These are phyloP conservation scores for Carex cristatella DNA, from an alignment of 176 grass and related monocot genomes.

Conservation along the genomic window DNA sequence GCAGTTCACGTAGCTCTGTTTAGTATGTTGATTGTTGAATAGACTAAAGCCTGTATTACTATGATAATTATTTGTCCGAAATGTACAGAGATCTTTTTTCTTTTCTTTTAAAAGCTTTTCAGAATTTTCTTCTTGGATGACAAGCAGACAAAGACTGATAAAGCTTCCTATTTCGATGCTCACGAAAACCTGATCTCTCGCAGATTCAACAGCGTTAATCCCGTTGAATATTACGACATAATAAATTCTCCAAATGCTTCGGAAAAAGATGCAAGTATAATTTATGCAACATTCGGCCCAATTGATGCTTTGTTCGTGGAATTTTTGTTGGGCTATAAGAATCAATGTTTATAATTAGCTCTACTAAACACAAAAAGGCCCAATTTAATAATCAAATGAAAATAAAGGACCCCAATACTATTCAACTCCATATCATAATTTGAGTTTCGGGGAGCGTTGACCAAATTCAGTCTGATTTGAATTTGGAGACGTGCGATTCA, in stretches of 20 bases:
- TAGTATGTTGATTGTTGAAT: neutral
- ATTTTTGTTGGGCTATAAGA: too few species aligned
- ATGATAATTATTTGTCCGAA: neutral
- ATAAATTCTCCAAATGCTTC: neutral
- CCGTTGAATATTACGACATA: neutral
- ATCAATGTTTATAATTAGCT: too few species aligned
- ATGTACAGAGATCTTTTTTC: neutral
- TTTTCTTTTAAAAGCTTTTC: neutral
- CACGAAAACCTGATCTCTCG: neutral
- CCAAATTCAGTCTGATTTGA: too few species aligned
- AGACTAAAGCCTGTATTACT: conserved; percentile 2
- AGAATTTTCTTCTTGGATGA: conserved; percentile 5
- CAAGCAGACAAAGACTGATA: conserved; percentile 8
- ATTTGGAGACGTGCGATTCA: too few species aligned
- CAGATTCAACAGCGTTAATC: neutral
- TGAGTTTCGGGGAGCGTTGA: neutral
- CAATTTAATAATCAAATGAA: neutral
- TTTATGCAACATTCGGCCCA: neutral
- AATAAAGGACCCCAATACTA: neutral
- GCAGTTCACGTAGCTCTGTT: conserved; percentile 6
- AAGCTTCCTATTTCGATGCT: neutral
- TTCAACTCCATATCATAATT: neutral
- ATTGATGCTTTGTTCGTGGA: neutral
- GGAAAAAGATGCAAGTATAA: neutral
- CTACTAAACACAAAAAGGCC: neutral